A percentile compares a stretch with the other conserved stretches of the same genome.
Conservation (phyloP, 306 rosid species). For the Malus sylvestris region DNA sequence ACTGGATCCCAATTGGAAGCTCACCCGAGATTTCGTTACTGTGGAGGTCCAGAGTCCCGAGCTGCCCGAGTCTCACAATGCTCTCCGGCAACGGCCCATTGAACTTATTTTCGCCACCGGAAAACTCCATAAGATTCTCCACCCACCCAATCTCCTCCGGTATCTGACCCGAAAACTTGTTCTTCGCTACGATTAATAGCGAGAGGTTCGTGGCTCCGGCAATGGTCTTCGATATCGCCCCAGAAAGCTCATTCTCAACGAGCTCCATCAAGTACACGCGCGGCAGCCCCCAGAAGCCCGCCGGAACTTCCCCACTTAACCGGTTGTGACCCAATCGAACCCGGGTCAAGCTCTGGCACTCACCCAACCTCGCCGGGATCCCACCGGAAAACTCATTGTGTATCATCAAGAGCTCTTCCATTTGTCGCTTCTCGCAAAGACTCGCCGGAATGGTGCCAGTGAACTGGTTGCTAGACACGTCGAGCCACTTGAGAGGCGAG, state of each 20-base stretch:
- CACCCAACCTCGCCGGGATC: slow-evolving; percentile 52
- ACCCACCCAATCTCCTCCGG: slow-evolving; percentile 72
- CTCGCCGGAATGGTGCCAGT: slow-evolving; percentile 54
- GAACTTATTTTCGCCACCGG: slow-evolving; percentile 42
- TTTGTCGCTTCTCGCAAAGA: slow-evolving; percentile 39
- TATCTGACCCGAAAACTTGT: slow-evolving; percentile 56
- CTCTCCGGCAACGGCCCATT: slow-evolving; percentile 51
- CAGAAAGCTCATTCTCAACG: slow-evolving; percentile 44
- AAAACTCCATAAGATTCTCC: slow-evolving; percentile 50
- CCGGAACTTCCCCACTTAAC: slow-evolving; percentile 67
- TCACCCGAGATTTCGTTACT: slow-evolving; percentile 56
- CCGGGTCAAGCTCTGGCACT: slow-evolving; percentile 53
- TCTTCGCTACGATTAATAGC: slow-evolving; percentile 41
- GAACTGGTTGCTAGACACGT: slow-evolving; percentile 55
- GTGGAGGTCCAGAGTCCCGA: slow-evolving; percentile 67
- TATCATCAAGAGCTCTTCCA: slow-evolving; percentile 64
- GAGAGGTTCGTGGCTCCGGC: slow-evolving; percentile 57
- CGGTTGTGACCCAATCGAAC: slow-evolving; percentile 53
- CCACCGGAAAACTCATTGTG: slow-evolving; percentile 51
- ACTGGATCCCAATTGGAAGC: slow-evolving; percentile 39
- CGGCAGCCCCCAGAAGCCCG: slow-evolving; percentile 70
- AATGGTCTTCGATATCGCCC: slow-evolving; percentile 51
- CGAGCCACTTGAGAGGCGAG: slow-evolving; percentile 58
- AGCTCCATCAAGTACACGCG: slow-evolving; percentile 62
- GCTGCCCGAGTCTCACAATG: slow-evolving; percentile 49